Evolutionary conservation across 345 rosid genomes (phyloP).

Genomic region (Rhizophora apiculata): DNA sequence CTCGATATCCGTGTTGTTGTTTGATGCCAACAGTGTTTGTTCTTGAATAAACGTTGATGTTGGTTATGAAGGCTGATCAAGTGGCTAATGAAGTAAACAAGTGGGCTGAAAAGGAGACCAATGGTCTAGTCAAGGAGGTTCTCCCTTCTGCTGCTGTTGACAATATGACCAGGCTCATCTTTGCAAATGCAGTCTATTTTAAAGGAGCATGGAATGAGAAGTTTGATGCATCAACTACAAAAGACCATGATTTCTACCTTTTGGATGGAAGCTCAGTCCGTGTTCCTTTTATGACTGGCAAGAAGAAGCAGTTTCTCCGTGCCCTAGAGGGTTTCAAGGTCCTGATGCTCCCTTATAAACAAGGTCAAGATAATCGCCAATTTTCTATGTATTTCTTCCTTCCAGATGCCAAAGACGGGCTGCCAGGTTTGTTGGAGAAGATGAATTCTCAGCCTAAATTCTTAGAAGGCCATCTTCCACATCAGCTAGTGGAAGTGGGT

Average conservation of each 20-base stretch:
- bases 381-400: constrained; percentile 80
- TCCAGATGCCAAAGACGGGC: constrained; percentile 58
- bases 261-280: constrained; percentile 44
- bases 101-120: constrained; percentile 76
- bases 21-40: neutral
- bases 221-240: constrained; percentile 50
- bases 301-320: constrained; percentile 46
- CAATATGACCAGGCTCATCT: constrained; percentile 48
- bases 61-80: constrained; percentile 54
- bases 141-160: constrained; percentile 67
- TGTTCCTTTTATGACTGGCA: constrained; percentile 76
- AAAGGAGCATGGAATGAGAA: constrained; percentile 75
- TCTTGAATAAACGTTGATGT: constrained; percentile 5
- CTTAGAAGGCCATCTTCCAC: constrained; percentile 50
- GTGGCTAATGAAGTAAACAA: constrained; percentile 56
- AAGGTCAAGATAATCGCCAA: constrained; percentile 56
- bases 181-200: constrained; percentile 80
- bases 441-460: constrained; percentile 44
- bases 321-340: constrained; percentile 67
- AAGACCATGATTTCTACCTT: constrained; percentile 63
- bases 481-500: constrained; percentile 23
- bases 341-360: constrained; percentile 63
- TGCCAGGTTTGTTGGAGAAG: constrained; percentile 48
- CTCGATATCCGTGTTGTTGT: neutral
- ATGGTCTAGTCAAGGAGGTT: constrained; percentile 69